These are phyloP conservation scores for Maudiozyma barnettii DNA, from an alignment of 805 yeast genomes.

Conservation along the genomic window DNA sequence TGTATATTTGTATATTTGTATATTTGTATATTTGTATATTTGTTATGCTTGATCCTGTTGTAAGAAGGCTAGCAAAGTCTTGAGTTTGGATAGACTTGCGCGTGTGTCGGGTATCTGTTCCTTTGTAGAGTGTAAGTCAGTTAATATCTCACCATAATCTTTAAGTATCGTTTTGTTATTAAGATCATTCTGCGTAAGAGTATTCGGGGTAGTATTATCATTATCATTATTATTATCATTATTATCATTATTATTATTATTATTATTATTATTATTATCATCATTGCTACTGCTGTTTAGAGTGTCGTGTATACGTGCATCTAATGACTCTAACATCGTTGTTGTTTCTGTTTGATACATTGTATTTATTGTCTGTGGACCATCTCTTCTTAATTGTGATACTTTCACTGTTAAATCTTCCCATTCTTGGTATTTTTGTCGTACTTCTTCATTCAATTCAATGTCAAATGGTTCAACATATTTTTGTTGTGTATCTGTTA, in stretches of 20 bases:
- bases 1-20: neutral
- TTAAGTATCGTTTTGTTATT: neutral
- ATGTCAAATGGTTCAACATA: conserved; percentile 63
- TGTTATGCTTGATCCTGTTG: conserved; percentile 6
- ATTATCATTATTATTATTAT: neutral
- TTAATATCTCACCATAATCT: neutral
- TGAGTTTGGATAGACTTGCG: conserved; percentile 21
- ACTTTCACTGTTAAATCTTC: conserved; percentile 54
- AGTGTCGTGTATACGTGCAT: conserved; percentile 8
- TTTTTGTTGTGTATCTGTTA: conserved; percentile 13
- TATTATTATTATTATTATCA: neutral
- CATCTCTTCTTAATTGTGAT: conserved; percentile 43
- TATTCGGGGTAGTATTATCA: too few relatives aligned
- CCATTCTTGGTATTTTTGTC: conserved; percentile 47
- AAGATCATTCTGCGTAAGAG: too few relatives aligned
- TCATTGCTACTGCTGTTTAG: conserved; percentile 1
- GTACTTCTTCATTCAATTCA: conserved; percentile 48
- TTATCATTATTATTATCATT: too few relatives aligned
- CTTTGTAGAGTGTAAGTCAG: conserved; percentile 6
- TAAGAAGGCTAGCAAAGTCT: conserved; percentile 19
- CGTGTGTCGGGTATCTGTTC: conserved; percentile 22
- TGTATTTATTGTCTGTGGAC: conserved; percentile 38
- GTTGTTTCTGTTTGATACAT: conserved; percentile 26
- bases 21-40: neutral
- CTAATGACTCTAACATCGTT: conserved; percentile 23